Base-by-base conservation (phyloP, 169 alveolate species). In the Eimeria praecox region DNA sequence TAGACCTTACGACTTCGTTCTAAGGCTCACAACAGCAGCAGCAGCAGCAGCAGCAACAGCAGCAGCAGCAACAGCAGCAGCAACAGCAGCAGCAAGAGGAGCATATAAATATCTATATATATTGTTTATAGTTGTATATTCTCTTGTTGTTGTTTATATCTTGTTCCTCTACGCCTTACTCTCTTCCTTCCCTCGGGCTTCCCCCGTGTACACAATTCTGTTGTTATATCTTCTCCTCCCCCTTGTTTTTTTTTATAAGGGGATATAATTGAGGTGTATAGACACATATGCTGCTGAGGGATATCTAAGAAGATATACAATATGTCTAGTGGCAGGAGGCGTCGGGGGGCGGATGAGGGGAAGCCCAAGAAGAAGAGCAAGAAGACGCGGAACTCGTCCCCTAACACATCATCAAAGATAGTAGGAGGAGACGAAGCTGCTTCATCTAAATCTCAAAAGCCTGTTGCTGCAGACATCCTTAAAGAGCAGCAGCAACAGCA, bases 241-340 rank as follows among this genome's bases (percentile, higher is more conserved):
- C 22, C 95, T 98, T 82, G 98, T 98, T 46, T 98, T 98, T 96
- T 98, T 98, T 86, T 59, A 96, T 69, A 46, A 97, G 5, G 56
- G 10, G 90, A 44, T 16, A 46, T 73, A 16, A n/a, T 73, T 40
- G 56, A 38, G 52, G 85, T 35, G 85, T 73, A 38, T 38, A 73
- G 83, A 78, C 38, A 44, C 89, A 3, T 78, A 78, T 78, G 89
- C 89, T 75, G 85, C 59, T 42, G 54, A 40, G 44, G 64, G 12
- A 4, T 22, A 30, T 3, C 1, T 44, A 46, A 46, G 40, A 0
- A 30, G 38, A 40, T 12, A 46, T 22, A 14, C 20, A 59, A 46
- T 77, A 83, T 83, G 91, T 46, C 77, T 12, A 54, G 91, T 56
- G 49, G 91, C 33, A n/a, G 91, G 40, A 83, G 91, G 91, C 91